phyloP scores from a whole-genome alignment of 1,139 yeast genomes.

The Suzukiozyma palmioleophila region DNA sequence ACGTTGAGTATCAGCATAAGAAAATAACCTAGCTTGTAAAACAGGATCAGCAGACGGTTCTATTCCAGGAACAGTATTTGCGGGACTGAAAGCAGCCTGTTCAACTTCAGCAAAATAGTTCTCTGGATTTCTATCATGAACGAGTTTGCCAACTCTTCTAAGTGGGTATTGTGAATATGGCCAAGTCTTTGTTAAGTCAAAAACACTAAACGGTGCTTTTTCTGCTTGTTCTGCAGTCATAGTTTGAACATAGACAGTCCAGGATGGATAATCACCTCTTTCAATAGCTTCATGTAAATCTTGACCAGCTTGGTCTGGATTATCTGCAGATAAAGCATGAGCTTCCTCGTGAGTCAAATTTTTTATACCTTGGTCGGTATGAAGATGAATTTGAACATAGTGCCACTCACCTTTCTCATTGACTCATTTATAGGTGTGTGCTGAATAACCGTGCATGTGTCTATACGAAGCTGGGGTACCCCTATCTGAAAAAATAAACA shows the following conservation, averaged over 20 bases:
- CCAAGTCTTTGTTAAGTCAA: slow-evolving; percentile 66
- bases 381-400: slow-evolving; percentile 54
- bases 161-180: slow-evolving; percentile 65
- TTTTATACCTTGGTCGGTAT: slow-evolving; percentile 50
- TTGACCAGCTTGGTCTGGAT: slow-evolving; percentile 53
- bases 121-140: slow-evolving; percentile 57
- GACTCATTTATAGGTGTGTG: slow-evolving; percentile 58
- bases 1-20: slow-evolving; percentile 71
- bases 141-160: slow-evolving; percentile 58
- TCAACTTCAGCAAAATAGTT: slow-evolving; percentile 71
- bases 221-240: slow-evolving; percentile 56
- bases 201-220: slow-evolving; percentile 49
- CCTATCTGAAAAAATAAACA: slow-evolving; percentile 51
- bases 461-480: slow-evolving; percentile 57
- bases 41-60: slow-evolving; percentile 78
- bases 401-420: slow-evolving; percentile 54
- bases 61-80: slow-evolving; percentile 71
- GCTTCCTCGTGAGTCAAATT: slow-evolving; percentile 49
- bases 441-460: slow-evolving; percentile 60
- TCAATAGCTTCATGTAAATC: slow-evolving; percentile 52
- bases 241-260: slow-evolving; percentile 54
- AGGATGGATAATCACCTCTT: slow-evolving; percentile 47
- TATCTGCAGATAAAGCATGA: slow-evolving; percentile 41
- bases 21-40: slow-evolving; percentile 68
- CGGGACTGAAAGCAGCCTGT: slow-evolving; percentile 69